Evolutionary conservation across 2,329 filamentous ascomycete species (phyloP), one percentile per base, ranked within the genome.

Genomic region (Calonectria fujianensis): DNA sequence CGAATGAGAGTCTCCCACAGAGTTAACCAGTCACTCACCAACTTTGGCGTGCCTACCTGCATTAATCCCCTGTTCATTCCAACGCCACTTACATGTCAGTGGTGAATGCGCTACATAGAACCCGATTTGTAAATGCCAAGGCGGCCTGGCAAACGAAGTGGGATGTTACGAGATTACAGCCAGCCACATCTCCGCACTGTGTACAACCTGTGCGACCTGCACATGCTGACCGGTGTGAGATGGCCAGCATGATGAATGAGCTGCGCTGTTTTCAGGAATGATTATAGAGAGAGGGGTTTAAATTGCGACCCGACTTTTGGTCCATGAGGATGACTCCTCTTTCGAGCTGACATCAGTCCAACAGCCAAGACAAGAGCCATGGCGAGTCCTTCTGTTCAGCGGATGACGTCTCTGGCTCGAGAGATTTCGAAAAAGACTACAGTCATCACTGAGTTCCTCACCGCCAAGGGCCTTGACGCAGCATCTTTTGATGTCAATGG

Each of bases 401-500:
- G 61, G 10, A 65, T 65, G 61, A 29, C 61, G 9, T 16, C 27
- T 16, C 39, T 65, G 10, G 39, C 61, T 24, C 39, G 32, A 13
- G 61, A 65, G 20, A 65, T 65, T 65, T 48, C 61, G 1, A 9
- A 65, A 32, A 65, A 65, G 41, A 65, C 61, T 20, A 14, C 11
- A 32, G 27, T 48, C 7, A 48, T 65, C 27, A 65, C 61, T 6
- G 35, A 65, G 0, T 65, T 65, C 35, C 61, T 65, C 3, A 32
- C 39, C 0, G 8, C 39, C 8, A 65, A 65, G 11, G 39, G 61
- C 5, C 61, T 65, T 48, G 61, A 48, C 16, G 61, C 61, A 10
- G 61, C 61, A 20, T 65, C 61, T 16, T 65, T 65, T 32, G 61
- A 65, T 48, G 61, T 65, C 18, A 32, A 27, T 13, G 61, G 61